A percentile compares a stretch with the other conserved stretches of the same genome.
phyloP scores from a whole-genome alignment of 2,329 filamentous ascomycete genomes.

The Colletotrichum lentis region DNA sequence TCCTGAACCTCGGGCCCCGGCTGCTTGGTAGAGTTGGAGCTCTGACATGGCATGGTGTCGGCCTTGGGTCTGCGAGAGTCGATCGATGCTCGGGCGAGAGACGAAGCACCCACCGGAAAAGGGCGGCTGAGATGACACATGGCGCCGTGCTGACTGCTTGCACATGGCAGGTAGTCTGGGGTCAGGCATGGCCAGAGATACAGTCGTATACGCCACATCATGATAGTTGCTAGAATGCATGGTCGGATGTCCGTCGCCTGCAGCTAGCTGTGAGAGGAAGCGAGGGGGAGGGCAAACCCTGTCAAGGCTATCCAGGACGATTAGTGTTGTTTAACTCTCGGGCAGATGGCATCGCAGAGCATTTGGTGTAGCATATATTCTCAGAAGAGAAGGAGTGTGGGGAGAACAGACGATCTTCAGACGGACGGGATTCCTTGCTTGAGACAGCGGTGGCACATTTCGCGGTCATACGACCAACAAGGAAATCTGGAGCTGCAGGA shows the following conservation, averaged over 20 bases:
- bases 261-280: conserved; percentile 5
- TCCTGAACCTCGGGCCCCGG: conserved; percentile 11
- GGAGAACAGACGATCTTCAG: conserved; percentile 8
- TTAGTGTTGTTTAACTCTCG: conserved; percentile 5
- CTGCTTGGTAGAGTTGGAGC: conserved; percentile 31
- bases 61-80: conserved; percentile 13
- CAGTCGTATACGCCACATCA: conserved; percentile 23
- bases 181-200: conserved; percentile 10
- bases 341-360: conserved; percentile 2
- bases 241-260: conserved; percentile 33
- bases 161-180: conserved; percentile 27
- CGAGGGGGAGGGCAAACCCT: conserved; percentile 13
- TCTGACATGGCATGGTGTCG: conserved; percentile 31
- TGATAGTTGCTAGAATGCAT: conserved; percentile 20
- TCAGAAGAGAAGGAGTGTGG: conserved; percentile 21
- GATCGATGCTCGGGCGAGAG: conserved; percentile 27
- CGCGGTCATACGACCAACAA: conserved; percentile 1
- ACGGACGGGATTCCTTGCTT: background rate
- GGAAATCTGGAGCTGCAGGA: background rate
- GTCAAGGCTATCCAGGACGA: conserved; percentile 18
- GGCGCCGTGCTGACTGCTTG: conserved; percentile 30
- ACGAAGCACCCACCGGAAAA: conserved; percentile 3
- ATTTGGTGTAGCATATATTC: background rate
- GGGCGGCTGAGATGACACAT: conserved; percentile 26
- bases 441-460: conserved; percentile 16